Evolutionary conservation across 139 green algal genomes (phyloP).

Genomic region (Closterium sp.): DNA sequence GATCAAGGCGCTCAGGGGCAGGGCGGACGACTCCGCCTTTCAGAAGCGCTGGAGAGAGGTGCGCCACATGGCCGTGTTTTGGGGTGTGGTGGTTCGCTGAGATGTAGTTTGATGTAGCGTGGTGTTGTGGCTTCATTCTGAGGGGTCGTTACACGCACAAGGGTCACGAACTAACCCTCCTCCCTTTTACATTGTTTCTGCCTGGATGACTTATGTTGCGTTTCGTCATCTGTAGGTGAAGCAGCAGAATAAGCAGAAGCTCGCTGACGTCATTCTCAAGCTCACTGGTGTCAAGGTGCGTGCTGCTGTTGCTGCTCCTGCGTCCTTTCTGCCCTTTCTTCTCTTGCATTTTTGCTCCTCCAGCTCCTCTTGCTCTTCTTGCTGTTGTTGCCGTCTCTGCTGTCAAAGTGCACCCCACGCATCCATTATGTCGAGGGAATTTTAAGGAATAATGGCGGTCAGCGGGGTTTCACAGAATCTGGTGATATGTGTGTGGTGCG

Average conservation of each 20-base stretch:
- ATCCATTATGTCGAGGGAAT: background rate
- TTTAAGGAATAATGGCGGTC: too few species aligned
- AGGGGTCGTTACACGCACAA: constrained; percentile 67
- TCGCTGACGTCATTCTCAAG: constrained; percentile 70
- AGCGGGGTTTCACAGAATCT: background rate
- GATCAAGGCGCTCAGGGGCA: background rate
- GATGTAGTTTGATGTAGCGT: constrained; percentile 85
- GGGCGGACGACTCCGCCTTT: constrained; percentile 76
- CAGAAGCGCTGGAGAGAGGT: constrained; percentile 76
- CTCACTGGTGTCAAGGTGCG: constrained; percentile 72
- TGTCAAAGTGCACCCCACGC: too few species aligned
- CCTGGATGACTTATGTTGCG: background rate
- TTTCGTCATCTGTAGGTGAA: constrained; percentile 64
- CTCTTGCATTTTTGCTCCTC: background rate
- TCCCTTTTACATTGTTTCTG: too few species aligned
- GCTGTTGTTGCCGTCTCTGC: too few species aligned
- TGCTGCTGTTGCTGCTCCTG: background rate
- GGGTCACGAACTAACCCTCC: too few species aligned
- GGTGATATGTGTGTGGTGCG: too few species aligned
- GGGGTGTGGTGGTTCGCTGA: background rate
- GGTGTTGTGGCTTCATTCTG: constrained; percentile 75
- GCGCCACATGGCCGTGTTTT: constrained; percentile 42
- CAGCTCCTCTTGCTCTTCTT: background rate
- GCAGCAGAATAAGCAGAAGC: constrained; percentile 74
- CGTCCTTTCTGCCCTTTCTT: background rate